Conservation (phyloP, 768 basidiomycete species). For the Boletus edulis region DNA sequence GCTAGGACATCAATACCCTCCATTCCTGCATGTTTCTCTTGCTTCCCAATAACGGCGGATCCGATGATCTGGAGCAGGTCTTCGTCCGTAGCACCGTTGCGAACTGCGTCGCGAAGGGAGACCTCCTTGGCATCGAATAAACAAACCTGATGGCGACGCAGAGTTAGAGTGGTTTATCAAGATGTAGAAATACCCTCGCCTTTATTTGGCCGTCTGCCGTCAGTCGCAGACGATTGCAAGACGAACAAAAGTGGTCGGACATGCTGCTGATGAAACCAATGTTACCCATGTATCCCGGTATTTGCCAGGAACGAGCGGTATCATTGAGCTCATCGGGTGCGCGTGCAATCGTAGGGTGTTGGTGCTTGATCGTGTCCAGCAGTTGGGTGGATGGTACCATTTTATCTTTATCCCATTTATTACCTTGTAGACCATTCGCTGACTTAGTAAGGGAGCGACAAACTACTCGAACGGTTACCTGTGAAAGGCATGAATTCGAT, state of each 20-base stretch:
- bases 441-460: conserved; percentile 3
- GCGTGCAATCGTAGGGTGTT: conserved; percentile 53
- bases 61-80: conserved; percentile 61
- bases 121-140: conserved; percentile 84
- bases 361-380: conserved; percentile 45
- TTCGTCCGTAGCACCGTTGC: conserved; percentile 60
- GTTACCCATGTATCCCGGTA: conserved; percentile 67
- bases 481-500: conserved; percentile 96
- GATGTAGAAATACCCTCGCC: conserved; percentile 35
- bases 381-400: conserved; percentile 77
- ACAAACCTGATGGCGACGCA: conserved; percentile 57
- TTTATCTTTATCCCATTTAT: conserved; percentile 80
- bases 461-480: conserved; percentile 41
- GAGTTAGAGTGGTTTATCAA: conserved; percentile 2
- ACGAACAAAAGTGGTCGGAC: conserved; percentile 90
- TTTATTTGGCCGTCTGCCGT: conserved; percentile 94
- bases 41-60: conserved; percentile 65
- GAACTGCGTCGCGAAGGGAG: conserved; percentile 73
- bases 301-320: conserved; percentile 76
- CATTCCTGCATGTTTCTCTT: conserved; percentile 85
- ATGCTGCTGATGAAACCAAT: conserved; percentile 92
- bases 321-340: conserved; percentile 69
- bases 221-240: conserved; percentile 79
- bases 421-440: conserved; percentile 46
- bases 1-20: conserved; percentile 71